A percentile compares a stretch with the other conserved stretches of the same genome.
phyloP scores from a whole-genome alignment of 257 asterid genomes.

The Striga asiatica region DNA sequence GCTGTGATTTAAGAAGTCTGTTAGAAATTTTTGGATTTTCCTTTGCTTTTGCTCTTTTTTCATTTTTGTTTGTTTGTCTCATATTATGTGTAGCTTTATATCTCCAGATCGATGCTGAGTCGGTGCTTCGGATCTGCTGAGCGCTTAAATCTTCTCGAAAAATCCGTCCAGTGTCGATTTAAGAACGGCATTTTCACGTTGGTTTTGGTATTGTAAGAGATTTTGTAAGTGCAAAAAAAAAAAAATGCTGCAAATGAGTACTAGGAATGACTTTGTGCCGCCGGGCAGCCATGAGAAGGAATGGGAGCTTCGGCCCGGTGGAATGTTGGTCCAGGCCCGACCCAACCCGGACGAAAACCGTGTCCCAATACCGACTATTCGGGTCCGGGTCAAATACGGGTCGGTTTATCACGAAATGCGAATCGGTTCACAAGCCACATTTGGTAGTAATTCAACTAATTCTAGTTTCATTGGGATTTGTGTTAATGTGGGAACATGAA shows the following conservation, averaged over 20 bases:
- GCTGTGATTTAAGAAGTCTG: too few relatives aligned
- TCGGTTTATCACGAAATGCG: constrained; percentile 58
- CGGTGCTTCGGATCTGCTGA: constrained; percentile 26
- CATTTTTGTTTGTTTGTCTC: neutral
- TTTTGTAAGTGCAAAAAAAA: too few relatives aligned
- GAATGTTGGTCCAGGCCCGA: constrained; percentile 89
- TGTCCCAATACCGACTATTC: constrained; percentile 61
- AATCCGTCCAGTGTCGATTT: constrained; percentile 8
- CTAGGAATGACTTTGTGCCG: constrained; percentile 21
- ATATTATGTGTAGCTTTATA: constrained; percentile 11
- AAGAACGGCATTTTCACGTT: too few relatives aligned
- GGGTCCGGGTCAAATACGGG: constrained; percentile 76
- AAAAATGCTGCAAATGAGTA: constrained; percentile 70
- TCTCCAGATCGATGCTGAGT: constrained; percentile 18
- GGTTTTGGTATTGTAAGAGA: too few relatives aligned
- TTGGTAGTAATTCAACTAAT: constrained; percentile 40
- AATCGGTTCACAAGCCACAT: constrained; percentile 66
- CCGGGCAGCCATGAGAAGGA: constrained; percentile 26
- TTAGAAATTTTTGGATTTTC: too few relatives aligned
- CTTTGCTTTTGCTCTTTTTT: neutral
- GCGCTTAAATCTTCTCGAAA: constrained; percentile 12
- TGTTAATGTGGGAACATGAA: neutral
- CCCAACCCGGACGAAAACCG: constrained; percentile 37
- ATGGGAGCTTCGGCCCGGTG: constrained; percentile 86
- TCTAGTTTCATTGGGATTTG: neutral